These are phyloP conservation scores for Dictyophora rubrovolvata DNA, from an alignment of 768 basidiomycete genomes.

Conservation along the genomic window DNA sequence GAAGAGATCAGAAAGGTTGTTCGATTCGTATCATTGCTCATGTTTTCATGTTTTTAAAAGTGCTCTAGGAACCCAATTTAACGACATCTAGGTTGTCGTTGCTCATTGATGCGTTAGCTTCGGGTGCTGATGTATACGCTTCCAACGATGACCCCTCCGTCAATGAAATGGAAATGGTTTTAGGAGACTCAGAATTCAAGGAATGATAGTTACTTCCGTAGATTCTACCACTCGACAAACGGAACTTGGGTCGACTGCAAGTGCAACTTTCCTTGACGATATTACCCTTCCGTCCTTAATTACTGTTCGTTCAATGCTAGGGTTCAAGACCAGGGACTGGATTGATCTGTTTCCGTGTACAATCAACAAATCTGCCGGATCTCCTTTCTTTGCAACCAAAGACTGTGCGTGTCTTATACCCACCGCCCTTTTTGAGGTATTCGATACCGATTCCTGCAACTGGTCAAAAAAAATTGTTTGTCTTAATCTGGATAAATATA, in stretches of 20 bases:
- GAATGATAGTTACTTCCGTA: neutral
- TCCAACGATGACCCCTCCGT: conserved; percentile 26
- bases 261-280: conserved; percentile 16
- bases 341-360: conserved; percentile 38
- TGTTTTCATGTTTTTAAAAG: neutral
- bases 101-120: conserved; percentile 73
- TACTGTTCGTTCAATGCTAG: conserved; percentile 40
- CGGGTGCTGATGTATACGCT: conserved; percentile 65
- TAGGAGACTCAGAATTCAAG: conserved; percentile 22
- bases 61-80: conserved; percentile 51
- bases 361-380: conserved; percentile 49
- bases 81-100: conserved; percentile 57
- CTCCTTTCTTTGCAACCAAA: conserved; percentile 30
- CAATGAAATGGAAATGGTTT: conserved; percentile 71
- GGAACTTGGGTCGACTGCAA: neutral
- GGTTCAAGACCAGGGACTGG: conserved; percentile 40
- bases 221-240: neutral
- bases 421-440: conserved; percentile 42
- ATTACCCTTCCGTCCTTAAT: conserved; percentile 37
- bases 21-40: neutral
- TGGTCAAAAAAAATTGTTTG: conserved; percentile 2
- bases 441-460: conserved; percentile 39
- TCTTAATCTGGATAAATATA: conserved; percentile 4
- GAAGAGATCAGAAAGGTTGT: conserved; percentile 70
- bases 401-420: conserved; percentile 22